Evolutionary conservation across 1,284 basidiomycete species (phyloP), one percentile per base, ranked within the genome.

Genomic region (Stygiomarasmius scandens): DNA sequence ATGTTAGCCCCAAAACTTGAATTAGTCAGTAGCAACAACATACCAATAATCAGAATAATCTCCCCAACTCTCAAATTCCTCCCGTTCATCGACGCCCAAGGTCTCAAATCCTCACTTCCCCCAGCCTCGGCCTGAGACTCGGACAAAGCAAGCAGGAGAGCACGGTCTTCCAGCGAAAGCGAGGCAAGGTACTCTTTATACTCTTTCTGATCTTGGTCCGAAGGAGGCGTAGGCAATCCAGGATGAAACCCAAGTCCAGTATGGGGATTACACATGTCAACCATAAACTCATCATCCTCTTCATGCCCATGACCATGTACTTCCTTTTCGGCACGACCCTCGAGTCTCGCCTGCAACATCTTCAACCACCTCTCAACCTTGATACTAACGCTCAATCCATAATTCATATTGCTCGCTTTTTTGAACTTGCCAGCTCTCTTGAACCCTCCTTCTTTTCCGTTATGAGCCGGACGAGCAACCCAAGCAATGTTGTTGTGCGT

Each of bases 381-480:
- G 38, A 93, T 74, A n/a, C 88, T 90, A 9, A 94, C 76, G 52
- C 77, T 76, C 25, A 92, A 82, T 1, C 82, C 91, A 69, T 92
- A 93, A 72, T 95, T 95, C 89, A 95, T 91, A 72, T 60, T 60
- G 19, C 86, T 88, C 0, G 91, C 92, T 73, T 95, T 95, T 79
- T 95, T 94, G 80, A 94, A 95, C 34, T 91, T 85, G 57, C 93
- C 93, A 16, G 89, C 88, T 56, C 93, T 89, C 58, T 84, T 80
- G 76, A 86, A 95, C 0, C 90, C 91, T 66, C 84, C 84, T 44
- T 76, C 62, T 10, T 67, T 68, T 63, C 73, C 72, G 34, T 69
- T 71, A 64, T 86, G 82, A 68, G 90, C 86, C 41, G 93, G 92
- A 52, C 93, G 86, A 19, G 92, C 87, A 55, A 93, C 88, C 84